These are phyloP conservation scores for Diospyros lotus DNA, from an alignment of 148 eudicot species.

Conservation along the genomic window DNA sequence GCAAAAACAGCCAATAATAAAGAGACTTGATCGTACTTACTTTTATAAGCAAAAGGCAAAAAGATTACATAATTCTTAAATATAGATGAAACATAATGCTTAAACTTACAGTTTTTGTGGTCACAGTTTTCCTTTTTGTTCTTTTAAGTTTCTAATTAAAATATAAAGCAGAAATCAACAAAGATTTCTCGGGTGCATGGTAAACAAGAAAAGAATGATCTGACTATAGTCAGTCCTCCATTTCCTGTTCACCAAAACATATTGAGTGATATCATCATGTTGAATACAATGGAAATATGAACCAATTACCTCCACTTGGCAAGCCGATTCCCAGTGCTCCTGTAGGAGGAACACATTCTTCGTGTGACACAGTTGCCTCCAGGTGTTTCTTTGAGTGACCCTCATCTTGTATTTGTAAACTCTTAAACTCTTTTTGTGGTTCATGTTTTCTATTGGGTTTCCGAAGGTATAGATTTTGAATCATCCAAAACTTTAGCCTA, in stretches of 20 bases:
- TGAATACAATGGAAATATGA: not conserved
- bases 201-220: not conserved
- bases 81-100: not conserved
- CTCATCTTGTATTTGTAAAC: constrained; percentile 13
- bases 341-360: constrained; percentile 12
- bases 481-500: constrained; percentile 17
- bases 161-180: not conserved
- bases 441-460: constrained; percentile 18
- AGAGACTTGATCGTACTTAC: not conserved
- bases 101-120: not conserved
- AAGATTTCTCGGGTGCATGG: not conserved
- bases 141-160: not conserved
- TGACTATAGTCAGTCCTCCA: too few species aligned
- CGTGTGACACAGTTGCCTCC: not conserved
- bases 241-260: too few species aligned
- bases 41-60: not conserved
- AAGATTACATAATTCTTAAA: not conserved
- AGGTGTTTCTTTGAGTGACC: not conserved
- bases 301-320: constrained; percentile 6
- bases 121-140: too few species aligned
- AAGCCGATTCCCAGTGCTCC: constrained; percentile 16
- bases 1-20: not conserved
- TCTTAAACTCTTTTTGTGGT: constrained; percentile 14
- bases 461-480: constrained; percentile 13
- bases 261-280: not conserved